Percentiles rank a stretch among this genome's conserved stretches.
These are phyloP conservation scores for Diaporthe citrichinensis DNA, from an alignment of 2,329 filamentous ascomycete genomes.

Conservation along the genomic window DNA sequence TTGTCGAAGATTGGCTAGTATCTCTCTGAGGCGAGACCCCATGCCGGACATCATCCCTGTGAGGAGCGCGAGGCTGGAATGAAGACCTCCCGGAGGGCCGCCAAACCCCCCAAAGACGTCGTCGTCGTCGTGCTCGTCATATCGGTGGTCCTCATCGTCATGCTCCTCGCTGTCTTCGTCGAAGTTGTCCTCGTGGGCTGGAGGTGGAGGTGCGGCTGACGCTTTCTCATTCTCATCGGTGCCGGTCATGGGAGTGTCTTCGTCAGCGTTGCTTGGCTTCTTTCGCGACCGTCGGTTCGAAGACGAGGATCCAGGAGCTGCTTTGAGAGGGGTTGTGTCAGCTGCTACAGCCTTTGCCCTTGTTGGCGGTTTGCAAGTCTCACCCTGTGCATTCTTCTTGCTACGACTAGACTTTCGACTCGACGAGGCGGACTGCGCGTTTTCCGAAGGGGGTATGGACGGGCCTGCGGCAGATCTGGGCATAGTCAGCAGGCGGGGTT, in stretches of 20 bases:
- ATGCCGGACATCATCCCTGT: constrained; percentile 94
- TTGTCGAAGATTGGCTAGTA: constrained; percentile 81
- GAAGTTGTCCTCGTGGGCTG: constrained; percentile 58
- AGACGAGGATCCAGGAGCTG: constrained; percentile 53
- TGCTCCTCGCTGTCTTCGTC: constrained; percentile 61
- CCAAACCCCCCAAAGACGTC: constrained; percentile 78
- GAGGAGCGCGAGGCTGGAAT: constrained; percentile 86
- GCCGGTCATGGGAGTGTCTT: constrained; percentile 80
- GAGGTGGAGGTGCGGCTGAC: constrained; percentile 58
- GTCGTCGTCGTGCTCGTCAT: constrained; percentile 73
- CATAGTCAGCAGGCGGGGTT: constrained; percentile 20
- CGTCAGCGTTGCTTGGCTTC: constrained; percentile 61
- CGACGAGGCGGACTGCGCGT: constrained; percentile 72
- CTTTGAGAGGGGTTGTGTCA: constrained; percentile 48
- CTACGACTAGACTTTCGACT: constrained; percentile 80
- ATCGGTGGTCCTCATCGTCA: constrained; percentile 67
- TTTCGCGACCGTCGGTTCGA: constrained; percentile 67
- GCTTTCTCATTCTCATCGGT: constrained; percentile 69
- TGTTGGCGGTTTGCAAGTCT: constrained; percentile 35
- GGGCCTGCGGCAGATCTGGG: constrained; percentile 64
- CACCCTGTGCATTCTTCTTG: constrained; percentile 71
- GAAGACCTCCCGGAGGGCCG: constrained; percentile 76
- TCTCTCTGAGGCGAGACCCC: constrained; percentile 82
- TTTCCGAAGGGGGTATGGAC: constrained; percentile 71
- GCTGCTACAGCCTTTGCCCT: background rate